Evolutionary conservation across 2,329 filamentous ascomycete genomes (phyloP).

Genomic region (Verticillium alfalfae): DNA sequence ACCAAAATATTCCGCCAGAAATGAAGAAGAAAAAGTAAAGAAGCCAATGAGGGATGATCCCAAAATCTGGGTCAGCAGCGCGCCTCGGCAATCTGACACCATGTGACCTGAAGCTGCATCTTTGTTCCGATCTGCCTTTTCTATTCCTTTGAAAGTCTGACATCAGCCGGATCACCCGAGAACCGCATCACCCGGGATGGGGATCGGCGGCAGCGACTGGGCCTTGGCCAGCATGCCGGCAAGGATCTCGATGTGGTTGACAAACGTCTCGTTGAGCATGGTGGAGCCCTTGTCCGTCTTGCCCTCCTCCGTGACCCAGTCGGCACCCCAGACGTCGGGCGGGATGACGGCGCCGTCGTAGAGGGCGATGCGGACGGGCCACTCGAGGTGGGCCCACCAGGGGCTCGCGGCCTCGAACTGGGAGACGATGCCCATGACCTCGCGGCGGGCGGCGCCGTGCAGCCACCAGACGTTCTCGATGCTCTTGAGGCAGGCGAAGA

Average conservation of each 20-base stretch:
- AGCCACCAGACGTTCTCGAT: slow-evolving; percentile 66
- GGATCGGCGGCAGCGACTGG: slow-evolving; percentile 19
- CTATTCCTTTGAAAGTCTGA: background rate
- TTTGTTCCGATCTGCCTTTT: background rate
- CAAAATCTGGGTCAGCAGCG: no score
- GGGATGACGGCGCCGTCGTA: slow-evolving; percentile 49
- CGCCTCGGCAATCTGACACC: no score
- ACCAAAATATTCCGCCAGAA: no score
- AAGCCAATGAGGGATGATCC: no score
- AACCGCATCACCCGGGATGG: slow-evolving; percentile 8
- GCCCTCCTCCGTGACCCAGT: slow-evolving; percentile 39
- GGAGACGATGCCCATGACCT: slow-evolving; percentile 59
- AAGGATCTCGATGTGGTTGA: slow-evolving; percentile 40
- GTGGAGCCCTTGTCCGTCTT: slow-evolving; percentile 21
- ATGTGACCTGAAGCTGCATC: no score
- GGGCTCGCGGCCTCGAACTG: slow-evolving; percentile 52
- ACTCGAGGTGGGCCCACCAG: slow-evolving; percentile 58
- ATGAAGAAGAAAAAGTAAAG: no score
- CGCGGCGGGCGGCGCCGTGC: slow-evolving; percentile 57
- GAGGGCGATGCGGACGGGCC: slow-evolving; percentile 55
- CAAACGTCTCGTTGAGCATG: slow-evolving; percentile 23
- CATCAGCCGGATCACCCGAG: background rate
- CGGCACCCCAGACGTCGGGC: slow-evolving; percentile 50
- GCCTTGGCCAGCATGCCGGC: slow-evolving; percentile 29
- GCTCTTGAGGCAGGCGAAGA: slow-evolving; percentile 59